phyloP scores from a whole-genome alignment of 148 eudicot genomes.

The Pouteria glomerata region DNA sequence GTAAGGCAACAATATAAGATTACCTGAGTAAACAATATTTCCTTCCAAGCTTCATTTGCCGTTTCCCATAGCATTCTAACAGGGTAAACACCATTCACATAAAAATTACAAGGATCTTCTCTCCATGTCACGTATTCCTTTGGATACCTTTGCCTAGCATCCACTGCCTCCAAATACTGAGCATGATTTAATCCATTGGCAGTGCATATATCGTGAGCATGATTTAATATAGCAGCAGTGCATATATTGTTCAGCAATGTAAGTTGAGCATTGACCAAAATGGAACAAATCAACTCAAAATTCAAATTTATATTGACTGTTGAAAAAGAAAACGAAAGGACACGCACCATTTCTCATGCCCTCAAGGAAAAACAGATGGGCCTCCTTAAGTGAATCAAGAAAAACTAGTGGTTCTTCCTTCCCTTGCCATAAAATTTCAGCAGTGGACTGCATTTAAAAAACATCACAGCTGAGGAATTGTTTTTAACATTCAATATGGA shows the following conservation, averaged over 20 bases:
- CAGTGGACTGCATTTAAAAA: slow-evolving; percentile 45
- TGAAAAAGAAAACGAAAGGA: slow-evolving; percentile 11
- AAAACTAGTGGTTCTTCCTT: slow-evolving; percentile 51
- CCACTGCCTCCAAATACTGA: slow-evolving; percentile 78
- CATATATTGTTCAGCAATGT: not conserved
- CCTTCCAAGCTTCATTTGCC: slow-evolving; percentile 50
- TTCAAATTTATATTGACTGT: not conserved
- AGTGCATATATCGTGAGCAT: slow-evolving; percentile 16
- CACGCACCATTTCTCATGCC: slow-evolving; percentile 76
- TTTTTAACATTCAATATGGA: not conserved
- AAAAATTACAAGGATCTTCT: slow-evolving; percentile 65
- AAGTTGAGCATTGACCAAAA: not conserved
- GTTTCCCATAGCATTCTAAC: slow-evolving; percentile 40
- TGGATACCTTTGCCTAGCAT: slow-evolving; percentile 53
- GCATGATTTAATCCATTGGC: slow-evolving; percentile 37
- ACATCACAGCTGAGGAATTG: slow-evolving; percentile 9
- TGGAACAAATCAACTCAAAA: not conserved
- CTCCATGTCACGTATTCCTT: slow-evolving; percentile 63
- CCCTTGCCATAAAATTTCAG: slow-evolving; percentile 71
- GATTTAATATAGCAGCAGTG: slow-evolving; percentile 33
- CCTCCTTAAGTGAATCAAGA: slow-evolving; percentile 68
- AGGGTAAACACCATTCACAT: slow-evolving; percentile 53
- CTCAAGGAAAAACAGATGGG: slow-evolving; percentile 59
- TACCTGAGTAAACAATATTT: slow-evolving; percentile 55
- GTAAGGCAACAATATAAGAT: slow-evolving; percentile 12